Conservation (phyloP, 306 rosid genomes). For the Arachis hypogaea region DNA sequence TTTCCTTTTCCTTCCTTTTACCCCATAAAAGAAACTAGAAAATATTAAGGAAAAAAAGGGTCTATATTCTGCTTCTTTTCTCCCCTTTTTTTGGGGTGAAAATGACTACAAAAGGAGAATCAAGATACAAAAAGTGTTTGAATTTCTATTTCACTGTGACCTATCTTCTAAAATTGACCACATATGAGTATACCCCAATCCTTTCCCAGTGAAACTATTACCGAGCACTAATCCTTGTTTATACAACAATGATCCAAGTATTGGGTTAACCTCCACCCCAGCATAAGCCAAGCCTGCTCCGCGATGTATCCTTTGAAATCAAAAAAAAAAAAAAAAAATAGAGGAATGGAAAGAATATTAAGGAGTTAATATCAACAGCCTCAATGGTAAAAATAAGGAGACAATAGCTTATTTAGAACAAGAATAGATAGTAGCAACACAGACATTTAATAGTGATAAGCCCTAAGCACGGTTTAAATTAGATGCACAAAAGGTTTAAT, state of each 20-base stretch:
- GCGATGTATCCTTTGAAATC: constrained; percentile 29
- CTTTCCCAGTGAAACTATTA: constrained; percentile 22
- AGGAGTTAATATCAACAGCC: constrained; percentile 11
- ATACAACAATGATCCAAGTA: constrained; percentile 24
- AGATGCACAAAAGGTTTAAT: background rate
- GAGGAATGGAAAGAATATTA: too few relatives aligned
- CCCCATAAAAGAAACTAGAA: background rate
- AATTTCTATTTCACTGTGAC: constrained; percentile 41
- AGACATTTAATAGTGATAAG: background rate
- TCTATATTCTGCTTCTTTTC: background rate
- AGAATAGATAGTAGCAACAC: background rate
- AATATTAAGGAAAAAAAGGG: background rate
- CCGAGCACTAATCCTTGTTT: constrained; percentile 28
- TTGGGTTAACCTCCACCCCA: constrained; percentile 37
- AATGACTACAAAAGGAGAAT: constrained; percentile 22
- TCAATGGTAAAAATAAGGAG: background rate
- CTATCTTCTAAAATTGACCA: constrained; percentile 31
- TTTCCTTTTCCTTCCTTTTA: background rate
- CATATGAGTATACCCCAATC: constrained; percentile 30
- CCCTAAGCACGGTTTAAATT: background rate
- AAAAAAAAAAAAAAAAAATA: background rate
- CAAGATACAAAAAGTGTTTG: constrained; percentile 21
- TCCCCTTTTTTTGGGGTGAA: background rate
- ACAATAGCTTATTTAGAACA: background rate
- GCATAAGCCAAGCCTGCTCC: constrained; percentile 33